Base-by-base conservation (phyloP, 2,329 filamentous ascomycete species). In the Clonostachys sp. region DNA sequence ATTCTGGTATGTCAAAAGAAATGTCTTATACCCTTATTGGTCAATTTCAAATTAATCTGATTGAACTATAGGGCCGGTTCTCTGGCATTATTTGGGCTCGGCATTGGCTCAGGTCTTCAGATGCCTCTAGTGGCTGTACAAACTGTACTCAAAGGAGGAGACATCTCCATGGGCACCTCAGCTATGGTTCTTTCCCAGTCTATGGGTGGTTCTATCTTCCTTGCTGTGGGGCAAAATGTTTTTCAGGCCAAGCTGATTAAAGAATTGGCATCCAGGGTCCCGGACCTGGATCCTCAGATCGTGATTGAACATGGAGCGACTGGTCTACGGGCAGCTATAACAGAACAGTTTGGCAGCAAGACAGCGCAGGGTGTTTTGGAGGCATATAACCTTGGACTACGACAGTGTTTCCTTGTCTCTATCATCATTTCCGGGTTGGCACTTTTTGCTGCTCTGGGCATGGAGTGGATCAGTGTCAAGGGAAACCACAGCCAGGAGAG, bases 321-420 rank as follows among this genome's bases (percentile, higher is more conserved):
- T 0, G 70, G 77, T 48, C 62, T 87, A 17, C 72, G 76, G 51
- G 35, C 42, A 5, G 63, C 64, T 8, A 76, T 86, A 47, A 57
- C 68, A 0, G 49, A 59, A 0, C 33, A 24, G 47, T 51, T 30
- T 12, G 40, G 44, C 16, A 9, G n/a, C 13, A 55, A 74, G 20
- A 70, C 64, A 45, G 61, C 84, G 1, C 52, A 60, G 1, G 69
- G 68, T 0, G 78, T 86, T 36, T 63, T 83, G 8, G 45, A 55
- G 0, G 78, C 77, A 0, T 86, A 86, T 63, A 83, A 74, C 44
- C 62, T 75, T 48, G 76, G 75, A 0, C 79, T 83, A 52, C 80
- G 81, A 54, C 17, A 45, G 33, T 46, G 47, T 36, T 47, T 46
- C 41, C 30, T 48, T 35, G 41, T 49, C 16, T 51, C 48, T 34